A percentile compares a stretch with the other conserved stretches of the same genome.
phyloP scores from a whole-genome alignment of 441 rosid species.

The Arabidopsis hybrid region DNA sequence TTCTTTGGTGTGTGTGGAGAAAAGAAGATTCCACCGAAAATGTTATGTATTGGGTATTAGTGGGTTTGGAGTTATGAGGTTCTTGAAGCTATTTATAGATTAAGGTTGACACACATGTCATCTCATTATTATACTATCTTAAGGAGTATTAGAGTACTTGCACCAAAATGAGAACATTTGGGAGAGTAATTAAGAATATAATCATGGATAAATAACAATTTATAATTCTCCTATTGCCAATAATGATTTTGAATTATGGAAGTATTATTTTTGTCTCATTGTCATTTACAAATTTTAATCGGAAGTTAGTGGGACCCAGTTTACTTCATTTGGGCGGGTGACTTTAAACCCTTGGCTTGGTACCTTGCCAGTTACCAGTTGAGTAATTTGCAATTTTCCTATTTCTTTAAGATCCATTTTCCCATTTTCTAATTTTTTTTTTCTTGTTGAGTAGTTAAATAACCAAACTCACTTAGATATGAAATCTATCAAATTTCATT shows the following conservation, averaged over 20 bases:
- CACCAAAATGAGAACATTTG: neutral
- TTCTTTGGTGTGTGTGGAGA: neutral
- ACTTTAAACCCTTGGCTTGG: slow-evolving; percentile 21
- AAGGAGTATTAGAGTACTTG: neutral
- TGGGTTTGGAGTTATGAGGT: slow-evolving; percentile 29
- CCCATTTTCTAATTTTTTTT: neutral
- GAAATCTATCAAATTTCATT: neutral
- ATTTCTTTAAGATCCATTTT: slow-evolving; percentile 19
- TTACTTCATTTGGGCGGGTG: slow-evolving; percentile 21
- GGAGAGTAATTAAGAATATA: neutral
- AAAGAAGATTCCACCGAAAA: slow-evolving; percentile 11
- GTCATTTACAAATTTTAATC: neutral
- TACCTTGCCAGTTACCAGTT: slow-evolving; percentile 28
- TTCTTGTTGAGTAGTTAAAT: neutral
- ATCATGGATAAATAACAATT: neutral
- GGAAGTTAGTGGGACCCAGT: neutral
- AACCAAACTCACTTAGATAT: slow-evolving; percentile 13
- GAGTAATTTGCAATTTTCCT: slow-evolving; percentile 35
- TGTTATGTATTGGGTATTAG: neutral
- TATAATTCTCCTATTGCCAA: neutral
- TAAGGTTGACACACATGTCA: slow-evolving; percentile 29
- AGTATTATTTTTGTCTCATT: neutral
- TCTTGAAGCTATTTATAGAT: slow-evolving; percentile 38
- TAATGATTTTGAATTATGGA: neutral
- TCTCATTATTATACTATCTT: slow-evolving; percentile 1